A percentile compares a stretch with the other conserved stretches of the same genome.
Conservation (phyloP, 192 early-diverging fungal species). For the Coemansia sp. region DNA sequence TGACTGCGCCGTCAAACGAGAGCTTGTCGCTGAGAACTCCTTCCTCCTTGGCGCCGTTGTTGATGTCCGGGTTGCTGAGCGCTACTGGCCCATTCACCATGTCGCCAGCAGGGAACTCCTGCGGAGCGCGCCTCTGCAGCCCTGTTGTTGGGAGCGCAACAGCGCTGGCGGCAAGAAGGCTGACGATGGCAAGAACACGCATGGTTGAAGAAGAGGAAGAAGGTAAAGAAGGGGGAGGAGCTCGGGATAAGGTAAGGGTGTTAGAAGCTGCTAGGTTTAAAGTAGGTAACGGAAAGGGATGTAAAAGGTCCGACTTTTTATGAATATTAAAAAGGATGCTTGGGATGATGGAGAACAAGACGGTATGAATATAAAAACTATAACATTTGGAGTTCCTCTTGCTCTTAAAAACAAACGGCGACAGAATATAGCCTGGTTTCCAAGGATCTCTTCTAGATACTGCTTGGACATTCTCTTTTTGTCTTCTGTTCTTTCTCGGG, state of each 20-base stretch:
- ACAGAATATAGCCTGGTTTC: too few species aligned
- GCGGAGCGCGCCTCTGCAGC: slow-evolving; percentile 17
- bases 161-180: slow-evolving; percentile 24
- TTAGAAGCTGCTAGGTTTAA: background rate
- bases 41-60: slow-evolving; percentile 37
- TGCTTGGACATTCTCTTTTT: too few species aligned
- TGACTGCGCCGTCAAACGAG: slow-evolving; percentile 31
- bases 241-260: background rate
- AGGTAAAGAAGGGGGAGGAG: background rate
- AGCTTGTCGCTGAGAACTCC: slow-evolving; percentile 22
- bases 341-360: too few species aligned
- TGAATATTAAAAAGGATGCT: too few species aligned
- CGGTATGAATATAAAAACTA: too few species aligned
- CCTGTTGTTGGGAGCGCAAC: slow-evolving; percentile 6
- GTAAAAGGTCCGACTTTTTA: background rate
- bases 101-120: slow-evolving; percentile 8
- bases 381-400: too few species aligned
- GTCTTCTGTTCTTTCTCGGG: too few species aligned
- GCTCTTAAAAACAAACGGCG: too few species aligned
- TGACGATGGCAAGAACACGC: slow-evolving; percentile 35
- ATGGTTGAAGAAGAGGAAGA: slow-evolving; percentile 3
- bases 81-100: slow-evolving; percentile 35
- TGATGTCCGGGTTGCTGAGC: slow-evolving; percentile 31
- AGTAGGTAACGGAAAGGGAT: background rate
- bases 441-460: too few species aligned